Conservation (phyloP, 2,329 filamentous ascomycete genomes). For the Aquanectria penicillioides region DNA sequence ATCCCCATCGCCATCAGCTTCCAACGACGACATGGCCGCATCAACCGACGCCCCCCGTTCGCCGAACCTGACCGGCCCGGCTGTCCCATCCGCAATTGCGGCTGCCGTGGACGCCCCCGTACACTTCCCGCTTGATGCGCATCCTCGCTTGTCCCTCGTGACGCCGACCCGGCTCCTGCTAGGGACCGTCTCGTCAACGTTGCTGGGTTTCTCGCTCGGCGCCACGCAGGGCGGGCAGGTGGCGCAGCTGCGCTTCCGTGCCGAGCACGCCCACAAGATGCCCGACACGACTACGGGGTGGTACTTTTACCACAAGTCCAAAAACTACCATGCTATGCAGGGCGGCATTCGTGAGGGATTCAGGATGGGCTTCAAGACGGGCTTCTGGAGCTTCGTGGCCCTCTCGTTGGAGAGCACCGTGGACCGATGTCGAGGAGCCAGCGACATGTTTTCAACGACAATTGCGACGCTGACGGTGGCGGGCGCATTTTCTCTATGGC, state of each 20-base stretch:
- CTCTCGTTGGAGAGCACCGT: constrained; percentile 87
- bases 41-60: constrained; percentile 18
- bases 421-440: constrained; percentile 74
- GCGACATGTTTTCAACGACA: constrained; percentile 84
- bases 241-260: constrained; percentile 85
- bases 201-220: constrained; percentile 77
- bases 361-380: constrained; percentile 76
- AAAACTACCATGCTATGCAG: constrained; percentile 88
- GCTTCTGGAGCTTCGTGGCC: constrained; percentile 79
- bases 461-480: constrained; percentile 86
- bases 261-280: constrained; percentile 95
- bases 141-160: constrained; percentile 69
- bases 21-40: constrained; percentile 24
- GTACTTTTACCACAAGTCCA: constrained; percentile 99
- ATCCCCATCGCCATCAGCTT: neutral
- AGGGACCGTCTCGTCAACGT: constrained; percentile 70
- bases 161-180: constrained; percentile 73
- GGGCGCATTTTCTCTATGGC: constrained; percentile 86
- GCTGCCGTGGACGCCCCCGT: constrained; percentile 29
- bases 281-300: constrained; percentile 85
- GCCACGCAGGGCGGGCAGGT: constrained; percentile 76
- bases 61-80: constrained; percentile 28
- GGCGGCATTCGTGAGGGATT: constrained; percentile 83
- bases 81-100: constrained; percentile 21
- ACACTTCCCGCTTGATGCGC: constrained; percentile 41